These are phyloP conservation scores for Colletotrichum sp. DNA, from an alignment of 2,329 filamentous ascomycete species.

Conservation along the genomic window DNA sequence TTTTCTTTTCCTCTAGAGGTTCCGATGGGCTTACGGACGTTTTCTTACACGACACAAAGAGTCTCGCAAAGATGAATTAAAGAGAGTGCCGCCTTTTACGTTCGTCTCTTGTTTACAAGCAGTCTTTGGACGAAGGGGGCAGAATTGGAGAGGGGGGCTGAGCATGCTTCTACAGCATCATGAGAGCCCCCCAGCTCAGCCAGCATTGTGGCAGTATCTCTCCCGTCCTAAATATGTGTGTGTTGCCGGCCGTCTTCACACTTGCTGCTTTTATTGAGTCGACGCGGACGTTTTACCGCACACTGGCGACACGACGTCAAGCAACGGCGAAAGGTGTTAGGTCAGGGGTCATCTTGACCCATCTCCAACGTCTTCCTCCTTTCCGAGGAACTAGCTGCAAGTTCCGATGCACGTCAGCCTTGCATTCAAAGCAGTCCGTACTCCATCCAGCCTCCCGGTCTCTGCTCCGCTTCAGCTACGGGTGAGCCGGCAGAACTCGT, in stretches of 20 bases:
- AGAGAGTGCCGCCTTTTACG: neutral
- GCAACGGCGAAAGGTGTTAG: no score
- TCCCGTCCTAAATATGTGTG: no score
- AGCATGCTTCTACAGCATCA: no score
- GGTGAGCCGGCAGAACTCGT: neutral
- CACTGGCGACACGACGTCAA: no score
- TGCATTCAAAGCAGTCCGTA: neutral
- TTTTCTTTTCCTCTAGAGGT: neutral
- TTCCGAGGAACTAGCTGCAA: neutral
- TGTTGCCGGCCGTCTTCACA: no score
- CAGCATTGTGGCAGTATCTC: no score
- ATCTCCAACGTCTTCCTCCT: neutral
- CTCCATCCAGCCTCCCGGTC: neutral
- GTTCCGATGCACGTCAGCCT: neutral
- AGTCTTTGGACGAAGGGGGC: neutral
- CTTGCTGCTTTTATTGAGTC: no score
- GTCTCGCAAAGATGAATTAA: neutral
- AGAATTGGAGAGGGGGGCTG: neutral
- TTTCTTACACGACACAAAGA: neutral
- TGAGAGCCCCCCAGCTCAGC: no score
- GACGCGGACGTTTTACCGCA: no score
- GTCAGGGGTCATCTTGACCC: neutral
- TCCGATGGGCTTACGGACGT: neutral
- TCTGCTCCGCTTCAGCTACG: neutral
- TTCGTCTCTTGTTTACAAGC: neutral